phyloP scores from a whole-genome alignment of 371 early-diverging fungal species.

The Mortierella sp. region DNA sequence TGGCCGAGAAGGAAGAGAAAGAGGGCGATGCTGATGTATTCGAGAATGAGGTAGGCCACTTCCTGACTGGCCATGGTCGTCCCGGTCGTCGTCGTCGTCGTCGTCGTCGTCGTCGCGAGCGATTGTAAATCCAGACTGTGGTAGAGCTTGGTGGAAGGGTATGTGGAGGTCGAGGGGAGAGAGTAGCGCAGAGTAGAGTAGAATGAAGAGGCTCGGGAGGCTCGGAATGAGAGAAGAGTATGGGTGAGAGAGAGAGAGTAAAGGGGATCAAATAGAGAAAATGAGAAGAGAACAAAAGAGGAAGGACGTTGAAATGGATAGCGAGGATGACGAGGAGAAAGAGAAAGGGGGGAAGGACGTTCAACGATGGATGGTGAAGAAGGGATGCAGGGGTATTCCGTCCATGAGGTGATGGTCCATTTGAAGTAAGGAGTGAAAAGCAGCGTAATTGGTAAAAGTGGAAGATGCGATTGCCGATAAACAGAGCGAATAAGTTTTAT shows the following conservation, averaged over 20 bases:
- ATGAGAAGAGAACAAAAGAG: background rate
- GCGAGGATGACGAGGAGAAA: too few species aligned
- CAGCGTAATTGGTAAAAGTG: too few species aligned
- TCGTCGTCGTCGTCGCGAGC: background rate
- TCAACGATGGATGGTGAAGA: background rate
- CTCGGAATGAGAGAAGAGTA: background rate
- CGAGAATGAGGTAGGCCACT: slow-evolving; percentile 23
- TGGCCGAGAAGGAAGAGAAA: slow-evolving; percentile 28
- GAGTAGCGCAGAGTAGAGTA: background rate
- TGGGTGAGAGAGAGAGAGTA: background rate
- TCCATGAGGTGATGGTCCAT: background rate
- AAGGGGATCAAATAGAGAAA: background rate
- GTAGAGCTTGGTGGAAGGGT: too few species aligned
- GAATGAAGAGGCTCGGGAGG: too few species aligned
- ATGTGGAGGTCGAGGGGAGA: background rate
- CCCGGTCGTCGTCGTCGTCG: background rate
- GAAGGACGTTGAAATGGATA: too few species aligned
- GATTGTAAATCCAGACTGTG: too few species aligned
- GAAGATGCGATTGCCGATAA: too few species aligned
- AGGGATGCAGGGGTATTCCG: background rate
- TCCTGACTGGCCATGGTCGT: slow-evolving; percentile 9
- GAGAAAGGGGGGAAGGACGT: background rate
- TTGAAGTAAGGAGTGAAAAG: too few species aligned
- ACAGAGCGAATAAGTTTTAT: background rate
- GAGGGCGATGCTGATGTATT: slow-evolving; percentile 33